Conservation (phyloP, 2,329 filamentous ascomycete species). For the Aureobasidium namibiae region DNA sequence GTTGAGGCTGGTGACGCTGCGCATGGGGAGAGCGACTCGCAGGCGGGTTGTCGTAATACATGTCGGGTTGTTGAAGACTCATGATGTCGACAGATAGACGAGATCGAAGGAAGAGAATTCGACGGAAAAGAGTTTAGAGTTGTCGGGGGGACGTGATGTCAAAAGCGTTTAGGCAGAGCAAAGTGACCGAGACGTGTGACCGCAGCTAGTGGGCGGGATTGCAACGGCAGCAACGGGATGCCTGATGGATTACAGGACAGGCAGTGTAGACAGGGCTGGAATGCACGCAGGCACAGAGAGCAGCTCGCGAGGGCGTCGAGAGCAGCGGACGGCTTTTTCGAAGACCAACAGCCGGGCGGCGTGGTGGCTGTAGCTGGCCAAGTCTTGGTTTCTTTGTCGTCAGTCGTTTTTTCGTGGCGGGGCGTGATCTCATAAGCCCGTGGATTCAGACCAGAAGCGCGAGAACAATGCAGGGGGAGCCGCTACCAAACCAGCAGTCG, state of each 20-base stretch:
- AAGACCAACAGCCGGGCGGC: background rate
- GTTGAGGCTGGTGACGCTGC: constrained; percentile 55
- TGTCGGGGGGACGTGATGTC: constrained; percentile 8
- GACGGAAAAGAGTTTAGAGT: constrained; percentile 10
- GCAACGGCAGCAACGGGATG: constrained; percentile 5
- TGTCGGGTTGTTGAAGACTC: constrained; percentile 40
- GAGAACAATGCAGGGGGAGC: constrained; percentile 2
- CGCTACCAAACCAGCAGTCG: constrained; percentile 2
- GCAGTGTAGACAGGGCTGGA: background rate
- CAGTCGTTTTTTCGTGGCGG: constrained; percentile 11
- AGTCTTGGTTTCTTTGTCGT: constrained; percentile 11
- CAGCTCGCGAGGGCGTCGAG: background rate
- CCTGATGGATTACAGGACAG: background rate
- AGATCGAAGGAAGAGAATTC: background rate
- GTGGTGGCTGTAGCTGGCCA: background rate
- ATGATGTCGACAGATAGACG: constrained; percentile 9
- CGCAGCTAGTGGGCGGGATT: constrained; percentile 3
- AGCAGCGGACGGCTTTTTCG: background rate
- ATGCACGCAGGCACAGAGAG: background rate
- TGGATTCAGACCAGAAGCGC: background rate
- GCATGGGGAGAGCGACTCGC: constrained; percentile 64
- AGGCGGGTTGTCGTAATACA: constrained; percentile 64
- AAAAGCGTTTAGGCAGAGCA: background rate
- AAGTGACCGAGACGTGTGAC: constrained; percentile 9
- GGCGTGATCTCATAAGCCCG: constrained; percentile 12